These are phyloP conservation scores for Phalaenopsis aphrodite DNA, from an alignment of 106 monocot species.

Conservation along the genomic window DNA sequence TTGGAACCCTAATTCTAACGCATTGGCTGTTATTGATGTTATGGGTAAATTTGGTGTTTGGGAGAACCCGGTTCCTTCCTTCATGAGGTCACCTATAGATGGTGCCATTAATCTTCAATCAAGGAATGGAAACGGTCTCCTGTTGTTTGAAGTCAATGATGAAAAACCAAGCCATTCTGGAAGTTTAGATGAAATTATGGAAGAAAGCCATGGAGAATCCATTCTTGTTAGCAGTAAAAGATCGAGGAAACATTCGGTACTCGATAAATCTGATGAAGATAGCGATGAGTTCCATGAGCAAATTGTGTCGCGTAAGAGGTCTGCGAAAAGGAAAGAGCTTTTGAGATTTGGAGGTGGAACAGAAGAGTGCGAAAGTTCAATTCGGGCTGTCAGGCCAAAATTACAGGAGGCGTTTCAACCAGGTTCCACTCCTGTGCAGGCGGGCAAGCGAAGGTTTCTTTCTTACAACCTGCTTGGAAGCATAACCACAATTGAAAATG, in stretches of 20 bases:
- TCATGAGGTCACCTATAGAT: slow-evolving; percentile 85
- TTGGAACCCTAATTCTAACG: slow-evolving; percentile 86
- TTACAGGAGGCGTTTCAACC: slow-evolving; percentile 87
- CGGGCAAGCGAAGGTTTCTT: slow-evolving; percentile 72
- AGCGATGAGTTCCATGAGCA: slow-evolving; percentile 58
- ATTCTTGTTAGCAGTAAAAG: slow-evolving; percentile 53
- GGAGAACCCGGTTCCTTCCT: slow-evolving; percentile 68
- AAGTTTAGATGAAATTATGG: slow-evolving; percentile 55
- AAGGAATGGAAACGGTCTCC: slow-evolving; percentile 25
- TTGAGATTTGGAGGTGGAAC: slow-evolving; percentile 10
- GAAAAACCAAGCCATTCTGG: slow-evolving; percentile 36
- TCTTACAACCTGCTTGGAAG: slow-evolving; percentile 86
- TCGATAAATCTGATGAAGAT: slow-evolving; percentile 47
- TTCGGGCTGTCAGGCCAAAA: slow-evolving; percentile 17
- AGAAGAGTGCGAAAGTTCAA: slow-evolving; percentile 26
- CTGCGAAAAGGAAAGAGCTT: slow-evolving; percentile 23
- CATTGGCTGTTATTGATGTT: slow-evolving; percentile 75
- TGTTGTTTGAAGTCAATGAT: slow-evolving; percentile 62
- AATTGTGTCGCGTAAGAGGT: slow-evolving; percentile 54
- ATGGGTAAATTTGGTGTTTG: slow-evolving; percentile 79
- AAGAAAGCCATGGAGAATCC: slow-evolving; percentile 43
- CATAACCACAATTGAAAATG: slow-evolving; percentile 90
- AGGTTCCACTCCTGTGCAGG: slow-evolving; percentile 70
- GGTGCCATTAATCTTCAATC: slow-evolving; percentile 34
- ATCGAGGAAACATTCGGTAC: slow-evolving; percentile 32